These are phyloP conservation scores for Gastrolobium villosum DNA, from an alignment of 306 rosid genomes.

Conservation along the genomic window DNA sequence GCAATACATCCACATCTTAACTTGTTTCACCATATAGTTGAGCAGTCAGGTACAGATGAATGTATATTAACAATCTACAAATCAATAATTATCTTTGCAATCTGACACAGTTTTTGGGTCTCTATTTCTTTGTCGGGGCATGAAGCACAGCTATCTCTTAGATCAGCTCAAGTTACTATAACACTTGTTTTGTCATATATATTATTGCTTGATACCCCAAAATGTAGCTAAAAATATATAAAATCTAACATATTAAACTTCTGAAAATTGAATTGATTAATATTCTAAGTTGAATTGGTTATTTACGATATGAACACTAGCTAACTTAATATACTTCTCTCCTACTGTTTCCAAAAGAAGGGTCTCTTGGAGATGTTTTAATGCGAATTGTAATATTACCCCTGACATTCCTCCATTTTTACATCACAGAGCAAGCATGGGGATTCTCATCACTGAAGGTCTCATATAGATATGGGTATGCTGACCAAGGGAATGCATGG, in stretches of 20 bases:
- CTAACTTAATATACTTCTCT: no score
- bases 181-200: constrained; percentile 1
- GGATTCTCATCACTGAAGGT: constrained; percentile 91
- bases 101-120: background rate
- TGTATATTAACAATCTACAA: background rate
- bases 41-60: background rate
- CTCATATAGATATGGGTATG: constrained; percentile 63
- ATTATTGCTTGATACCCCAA: background rate
- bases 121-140: background rate
- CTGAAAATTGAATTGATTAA: no score
- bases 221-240: background rate
- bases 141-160: background rate
- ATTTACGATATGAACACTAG: no score
- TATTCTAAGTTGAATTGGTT: no score
- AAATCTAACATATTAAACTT: no score
- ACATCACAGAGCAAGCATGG: constrained; percentile 76
- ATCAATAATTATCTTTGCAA: background rate
- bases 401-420: constrained; percentile 23
- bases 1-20: background rate
- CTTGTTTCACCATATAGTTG: background rate
- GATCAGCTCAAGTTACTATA: background rate
- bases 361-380: no score
- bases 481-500: constrained; percentile 55
- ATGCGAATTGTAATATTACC: constrained; percentile 3
- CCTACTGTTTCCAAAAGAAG: no score